Conservation (phyloP, 768 basidiomycete species). For the Neoboletus brunneissimus region DNA sequence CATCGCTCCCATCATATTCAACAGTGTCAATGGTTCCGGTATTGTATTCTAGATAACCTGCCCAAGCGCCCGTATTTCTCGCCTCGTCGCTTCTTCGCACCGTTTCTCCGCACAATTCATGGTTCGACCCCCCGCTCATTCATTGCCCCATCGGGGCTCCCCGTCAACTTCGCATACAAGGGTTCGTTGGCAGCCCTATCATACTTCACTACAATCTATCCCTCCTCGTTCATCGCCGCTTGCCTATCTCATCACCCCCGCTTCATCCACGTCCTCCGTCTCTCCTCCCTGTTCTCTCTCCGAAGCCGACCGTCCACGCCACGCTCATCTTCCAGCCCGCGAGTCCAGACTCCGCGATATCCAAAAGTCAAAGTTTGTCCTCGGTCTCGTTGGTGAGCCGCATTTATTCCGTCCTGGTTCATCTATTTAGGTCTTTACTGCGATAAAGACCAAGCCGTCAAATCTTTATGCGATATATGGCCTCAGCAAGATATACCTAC, state of each 20-base stretch:
- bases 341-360: conserved; percentile 39
- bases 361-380: conserved; percentile 63
- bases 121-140: conserved; percentile 40
- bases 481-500: conserved; percentile 69
- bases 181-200: conserved; percentile 82
- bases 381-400: conserved; percentile 67
- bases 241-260: conserved; percentile 55
- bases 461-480: conserved; percentile 78
- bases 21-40: conserved; percentile 34
- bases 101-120: conserved; percentile 17
- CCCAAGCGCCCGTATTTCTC: conserved; percentile 14
- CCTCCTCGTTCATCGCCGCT: conserved; percentile 34
- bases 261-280: conserved; percentile 50
- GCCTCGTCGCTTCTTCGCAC: conserved; percentile 1
- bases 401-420: neutral
- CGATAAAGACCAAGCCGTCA: conserved; percentile 70
- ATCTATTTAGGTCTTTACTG: conserved; percentile 10
- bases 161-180: conserved; percentile 60
- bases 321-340: conserved; percentile 35
- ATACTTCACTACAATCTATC: conserved; percentile 41
- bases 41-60: conserved; percentile 36
- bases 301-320: conserved; percentile 33
- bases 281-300: conserved; percentile 39
- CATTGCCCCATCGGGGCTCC: conserved; percentile 69
- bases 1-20: conserved; percentile 15